Percentiles rank a stretch among this genome's conserved stretches.
These are phyloP conservation scores for Apophysomyces elegans DNA, from an alignment of 371 early-diverging fungal species.

Conservation along the genomic window DNA sequence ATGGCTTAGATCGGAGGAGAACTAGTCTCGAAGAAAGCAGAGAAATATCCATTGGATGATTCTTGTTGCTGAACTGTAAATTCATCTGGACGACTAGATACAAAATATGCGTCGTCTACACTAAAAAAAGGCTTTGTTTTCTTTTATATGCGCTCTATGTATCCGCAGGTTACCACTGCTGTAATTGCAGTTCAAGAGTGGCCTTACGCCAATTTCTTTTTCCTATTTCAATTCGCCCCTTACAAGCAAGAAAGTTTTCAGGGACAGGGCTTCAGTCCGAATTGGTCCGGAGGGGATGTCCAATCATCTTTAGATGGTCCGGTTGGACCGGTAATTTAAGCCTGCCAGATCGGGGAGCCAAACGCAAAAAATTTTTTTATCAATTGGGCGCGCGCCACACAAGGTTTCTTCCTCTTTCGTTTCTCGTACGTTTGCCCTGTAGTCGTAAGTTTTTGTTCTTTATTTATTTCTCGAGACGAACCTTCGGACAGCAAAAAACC, in stretches of 20 bases:
- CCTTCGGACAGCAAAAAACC: not conserved
- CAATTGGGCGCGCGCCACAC: constrained; percentile 9
- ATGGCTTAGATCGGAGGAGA: no score
- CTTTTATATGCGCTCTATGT: not conserved
- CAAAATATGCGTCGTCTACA: not conserved
- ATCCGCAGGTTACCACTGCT: not conserved
- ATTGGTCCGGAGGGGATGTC: no score
- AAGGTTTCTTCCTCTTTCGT: constrained; percentile 12
- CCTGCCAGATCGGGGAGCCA: not conserved
- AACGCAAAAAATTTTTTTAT: constrained; percentile 4
- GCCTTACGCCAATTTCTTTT: no score
- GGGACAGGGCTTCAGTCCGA: no score
- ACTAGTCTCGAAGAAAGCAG: no score
- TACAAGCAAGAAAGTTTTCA: no score
- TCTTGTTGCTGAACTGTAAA: not conserved
- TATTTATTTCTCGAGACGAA: not conserved
- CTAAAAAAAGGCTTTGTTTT: not conserved
- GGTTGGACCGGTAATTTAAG: no score
- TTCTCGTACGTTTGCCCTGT: constrained; percentile 11
- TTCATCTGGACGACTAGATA: not conserved
- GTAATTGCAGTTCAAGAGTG: no score
- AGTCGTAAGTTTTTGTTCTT: constrained; percentile 7
- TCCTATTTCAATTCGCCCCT: no score
- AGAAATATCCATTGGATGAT: no score
- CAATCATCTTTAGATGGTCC: no score